Evolutionary conservation across 805 yeast species (phyloP).

Genomic region (Wickerhamiella shivajii): DNA sequence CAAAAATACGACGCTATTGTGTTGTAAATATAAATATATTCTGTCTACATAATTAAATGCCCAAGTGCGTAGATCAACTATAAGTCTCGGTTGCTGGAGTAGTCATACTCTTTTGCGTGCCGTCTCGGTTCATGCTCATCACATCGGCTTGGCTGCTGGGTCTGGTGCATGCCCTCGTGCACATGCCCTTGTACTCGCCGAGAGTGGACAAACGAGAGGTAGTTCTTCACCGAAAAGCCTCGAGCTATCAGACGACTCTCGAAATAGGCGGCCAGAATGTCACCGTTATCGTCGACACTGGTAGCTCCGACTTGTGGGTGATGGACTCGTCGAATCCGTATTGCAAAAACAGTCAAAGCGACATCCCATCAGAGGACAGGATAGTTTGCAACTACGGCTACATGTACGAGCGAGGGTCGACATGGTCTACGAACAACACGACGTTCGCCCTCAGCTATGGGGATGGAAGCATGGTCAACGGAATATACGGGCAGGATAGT

Average conservation of each 20-base stretch:
- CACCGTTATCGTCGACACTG: constrained; percentile 53
- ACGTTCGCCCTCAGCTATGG: background rate
- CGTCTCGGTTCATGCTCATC: no score
- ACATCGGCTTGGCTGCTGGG: no score
- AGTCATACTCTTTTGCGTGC: no score
- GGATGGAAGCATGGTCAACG: background rate
- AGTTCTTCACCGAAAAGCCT: no score
- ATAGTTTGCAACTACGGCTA: background rate
- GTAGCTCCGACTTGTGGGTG: constrained; percentile 64
- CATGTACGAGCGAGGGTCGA: background rate
- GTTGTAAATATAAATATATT: constrained; percentile 16
- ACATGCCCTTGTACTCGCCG: no score
- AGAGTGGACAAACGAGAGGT: no score
- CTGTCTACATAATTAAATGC: constrained; percentile 2
- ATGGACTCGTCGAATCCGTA: constrained; percentile 34
- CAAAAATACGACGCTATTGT: constrained; percentile 99
- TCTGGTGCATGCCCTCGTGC: no score
- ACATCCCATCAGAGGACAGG: no score
- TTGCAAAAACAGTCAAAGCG: constrained; percentile 16
- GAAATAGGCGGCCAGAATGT: constrained; percentile 41
- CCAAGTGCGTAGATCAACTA: constrained; percentile 3
- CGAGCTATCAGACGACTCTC: constrained; percentile 11
- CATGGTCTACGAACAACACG: constrained; percentile 1
- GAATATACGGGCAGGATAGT: background rate
- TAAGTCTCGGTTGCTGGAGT: no score